These are phyloP conservation scores for Penicillium paradoxum DNA, from an alignment of 495 filamentous ascomycete genomes.

Conservation along the genomic window DNA sequence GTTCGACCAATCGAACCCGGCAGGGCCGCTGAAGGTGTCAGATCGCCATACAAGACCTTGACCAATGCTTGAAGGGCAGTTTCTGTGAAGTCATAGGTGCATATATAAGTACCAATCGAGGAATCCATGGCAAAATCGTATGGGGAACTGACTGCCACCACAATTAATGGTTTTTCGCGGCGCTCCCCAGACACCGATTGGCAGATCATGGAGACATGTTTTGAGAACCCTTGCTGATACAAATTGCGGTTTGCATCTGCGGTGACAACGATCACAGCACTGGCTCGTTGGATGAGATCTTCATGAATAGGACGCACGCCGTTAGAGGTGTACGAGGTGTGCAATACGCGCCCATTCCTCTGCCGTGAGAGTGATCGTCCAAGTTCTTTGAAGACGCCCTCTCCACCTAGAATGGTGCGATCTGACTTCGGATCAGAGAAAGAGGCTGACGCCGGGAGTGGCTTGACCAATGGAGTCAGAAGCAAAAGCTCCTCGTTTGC, in stretches of 20 bases:
- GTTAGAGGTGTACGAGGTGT: conserved; percentile 88
- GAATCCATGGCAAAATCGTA: conserved; percentile 95
- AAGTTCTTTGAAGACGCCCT: conserved; percentile 80
- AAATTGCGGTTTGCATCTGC: conserved; percentile 87
- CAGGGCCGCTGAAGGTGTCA: conserved; percentile 63
- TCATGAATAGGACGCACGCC: conserved; percentile 86
- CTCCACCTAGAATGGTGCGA: conserved; percentile 71
- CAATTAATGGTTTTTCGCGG: conserved; percentile 63
- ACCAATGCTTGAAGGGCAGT: conserved; percentile 79
- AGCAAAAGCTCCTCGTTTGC: conserved; percentile 79
- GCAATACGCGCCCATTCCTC: conserved; percentile 72
- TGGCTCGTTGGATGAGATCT: conserved; percentile 79
- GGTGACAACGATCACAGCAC: conserved; percentile 79
- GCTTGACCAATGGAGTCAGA: conserved; percentile 79
- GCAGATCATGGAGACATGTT: conserved; percentile 92
- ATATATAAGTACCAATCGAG: conserved; percentile 80
- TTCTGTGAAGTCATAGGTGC: conserved; percentile 92
- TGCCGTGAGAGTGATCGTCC: conserved; percentile 77
- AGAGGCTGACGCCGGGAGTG: conserved; percentile 72
- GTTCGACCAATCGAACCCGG: conserved; percentile 80
- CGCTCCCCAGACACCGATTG: conserved; percentile 60
- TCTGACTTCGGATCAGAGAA: conserved; percentile 54
- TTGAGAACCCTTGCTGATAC: conserved; percentile 87
- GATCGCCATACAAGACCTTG: conserved; percentile 73
- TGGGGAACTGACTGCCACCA: conserved; percentile 85